A percentile compares a stretch with the other conserved stretches of the same genome.
Evolutionary conservation across 2,329 filamentous ascomycete genomes (phyloP).

Genomic region (Calonectria henricotiae): DNA sequence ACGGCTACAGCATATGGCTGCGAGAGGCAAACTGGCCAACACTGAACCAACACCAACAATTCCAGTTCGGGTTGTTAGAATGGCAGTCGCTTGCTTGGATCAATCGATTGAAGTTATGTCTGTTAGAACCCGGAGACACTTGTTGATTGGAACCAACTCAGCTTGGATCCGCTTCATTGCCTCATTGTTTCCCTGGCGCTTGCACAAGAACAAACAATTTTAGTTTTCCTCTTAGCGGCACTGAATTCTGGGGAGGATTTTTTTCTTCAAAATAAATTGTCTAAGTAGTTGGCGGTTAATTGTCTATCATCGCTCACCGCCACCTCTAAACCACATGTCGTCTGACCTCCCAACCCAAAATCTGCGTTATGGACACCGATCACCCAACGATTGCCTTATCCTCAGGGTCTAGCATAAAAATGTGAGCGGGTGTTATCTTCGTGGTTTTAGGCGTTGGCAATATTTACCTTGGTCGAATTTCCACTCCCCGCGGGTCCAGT

Average conservation of each 20-base stretch:
- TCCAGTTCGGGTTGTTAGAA: constrained; percentile 21
- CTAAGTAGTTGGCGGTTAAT: constrained; percentile 33
- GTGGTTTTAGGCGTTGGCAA: not conserved
- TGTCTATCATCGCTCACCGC: constrained; percentile 42
- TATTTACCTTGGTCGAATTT: constrained; percentile 61
- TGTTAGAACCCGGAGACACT: not conserved
- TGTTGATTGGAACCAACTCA: constrained; percentile 27
- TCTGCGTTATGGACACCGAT: constrained; percentile 42
- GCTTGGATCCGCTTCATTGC: not conserved
- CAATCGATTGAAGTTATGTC: constrained; percentile 5
- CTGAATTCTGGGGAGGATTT: too few species aligned
- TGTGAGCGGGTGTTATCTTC: constrained; percentile 29
- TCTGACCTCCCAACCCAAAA: constrained; percentile 21
- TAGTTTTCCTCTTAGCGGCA: not conserved
- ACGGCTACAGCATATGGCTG: not conserved
- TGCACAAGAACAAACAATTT: not conserved
- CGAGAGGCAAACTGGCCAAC: not conserved
- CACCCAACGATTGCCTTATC: constrained; percentile 43
- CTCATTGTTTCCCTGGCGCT: constrained; percentile 7
- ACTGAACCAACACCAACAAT: constrained; percentile 26
- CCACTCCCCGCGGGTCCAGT: constrained; percentile 70
- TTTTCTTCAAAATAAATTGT: not conserved
- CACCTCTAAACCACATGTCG: constrained; percentile 1
- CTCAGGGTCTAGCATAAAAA: constrained; percentile 44
- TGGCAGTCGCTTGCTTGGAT: constrained; percentile 31